These are phyloP conservation scores for Funneliformis geosporum DNA, from an alignment of 192 early-diverging fungal genomes.

Conservation along the genomic window DNA sequence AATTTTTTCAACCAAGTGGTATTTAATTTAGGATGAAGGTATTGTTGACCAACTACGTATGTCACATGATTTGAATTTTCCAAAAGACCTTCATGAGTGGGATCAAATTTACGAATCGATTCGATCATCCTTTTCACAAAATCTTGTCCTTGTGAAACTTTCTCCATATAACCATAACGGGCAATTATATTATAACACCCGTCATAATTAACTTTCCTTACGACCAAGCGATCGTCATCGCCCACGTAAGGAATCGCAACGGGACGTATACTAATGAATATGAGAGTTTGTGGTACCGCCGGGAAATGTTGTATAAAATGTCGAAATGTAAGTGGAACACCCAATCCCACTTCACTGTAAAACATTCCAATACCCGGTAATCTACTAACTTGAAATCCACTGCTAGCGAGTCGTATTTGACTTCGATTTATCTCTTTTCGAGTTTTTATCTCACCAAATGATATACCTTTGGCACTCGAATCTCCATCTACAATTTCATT, in stretches of 20 bases:
- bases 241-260: constrained; percentile 18
- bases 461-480: not conserved
- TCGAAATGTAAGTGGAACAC: constrained; percentile 26
- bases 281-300: constrained; percentile 20
- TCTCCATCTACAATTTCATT: no score
- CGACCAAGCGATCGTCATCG: constrained; percentile 25
- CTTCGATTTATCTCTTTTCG: not conserved
- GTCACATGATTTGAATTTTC: not conserved
- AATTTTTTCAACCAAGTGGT: not conserved
- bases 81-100: not conserved
- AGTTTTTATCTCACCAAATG: not conserved
- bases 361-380: constrained; percentile 33
- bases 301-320: constrained; percentile 35
- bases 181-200: not conserved
- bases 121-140: constrained; percentile 7
- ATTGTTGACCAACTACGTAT: constrained; percentile 2
- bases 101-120: constrained; percentile 4
- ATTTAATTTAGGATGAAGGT: not conserved
- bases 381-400: not conserved
- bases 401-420: not conserved
- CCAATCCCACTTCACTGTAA: constrained; percentile 24
- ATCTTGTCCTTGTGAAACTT: constrained; percentile 11
- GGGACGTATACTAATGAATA: constrained; percentile 33
- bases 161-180: constrained; percentile 23
- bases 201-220: constrained; percentile 10